phyloP scores from a whole-genome alignment of 257 asterid genomes.

The Salvia rosmarinus region DNA sequence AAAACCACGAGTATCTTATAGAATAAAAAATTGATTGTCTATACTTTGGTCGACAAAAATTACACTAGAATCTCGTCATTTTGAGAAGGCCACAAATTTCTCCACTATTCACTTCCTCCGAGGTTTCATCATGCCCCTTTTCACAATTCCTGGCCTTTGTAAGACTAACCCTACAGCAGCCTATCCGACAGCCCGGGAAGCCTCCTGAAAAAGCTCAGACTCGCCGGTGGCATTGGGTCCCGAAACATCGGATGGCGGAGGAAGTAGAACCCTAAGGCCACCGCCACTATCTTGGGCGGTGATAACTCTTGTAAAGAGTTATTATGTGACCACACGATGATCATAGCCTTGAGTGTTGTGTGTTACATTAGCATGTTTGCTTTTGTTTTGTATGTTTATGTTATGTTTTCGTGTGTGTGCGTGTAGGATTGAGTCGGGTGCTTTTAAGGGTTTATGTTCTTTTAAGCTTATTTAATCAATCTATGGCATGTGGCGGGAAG shows the following conservation, averaged over 20 bases:
- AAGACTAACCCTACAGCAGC: slow-evolving; percentile 50
- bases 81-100: slow-evolving; percentile 44
- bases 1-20: slow-evolving; percentile 31
- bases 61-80: slow-evolving; percentile 42
- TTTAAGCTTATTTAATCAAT: too few species aligned
- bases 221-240: slow-evolving; percentile 98
- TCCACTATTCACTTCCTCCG: slow-evolving; percentile 59
- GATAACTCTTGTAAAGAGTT: too few species aligned
- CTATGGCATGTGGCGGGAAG: too few species aligned
- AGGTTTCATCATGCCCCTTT: slow-evolving; percentile 46
- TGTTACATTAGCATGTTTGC: too few species aligned
- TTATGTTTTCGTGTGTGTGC: too few species aligned
- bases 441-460: too few species aligned
- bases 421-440: too few species aligned
- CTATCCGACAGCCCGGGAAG: slow-evolving; percentile 96
- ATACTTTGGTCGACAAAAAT: slow-evolving; percentile 66
- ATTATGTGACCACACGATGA: too few species aligned
- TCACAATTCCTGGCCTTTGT: slow-evolving; percentile 39
- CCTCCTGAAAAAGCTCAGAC: slow-evolving; percentile 85
- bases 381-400: too few species aligned
- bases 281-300: slow-evolving; percentile 98
- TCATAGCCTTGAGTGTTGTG: too few species aligned
- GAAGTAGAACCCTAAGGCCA: slow-evolving; percentile 90
- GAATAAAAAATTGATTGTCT: slow-evolving; percentile 54
- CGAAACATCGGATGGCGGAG: slow-evolving; percentile 98